These are phyloP conservation scores for Sutorius australiensis DNA, from an alignment of 768 basidiomycete genomes.

Conservation along the genomic window DNA sequence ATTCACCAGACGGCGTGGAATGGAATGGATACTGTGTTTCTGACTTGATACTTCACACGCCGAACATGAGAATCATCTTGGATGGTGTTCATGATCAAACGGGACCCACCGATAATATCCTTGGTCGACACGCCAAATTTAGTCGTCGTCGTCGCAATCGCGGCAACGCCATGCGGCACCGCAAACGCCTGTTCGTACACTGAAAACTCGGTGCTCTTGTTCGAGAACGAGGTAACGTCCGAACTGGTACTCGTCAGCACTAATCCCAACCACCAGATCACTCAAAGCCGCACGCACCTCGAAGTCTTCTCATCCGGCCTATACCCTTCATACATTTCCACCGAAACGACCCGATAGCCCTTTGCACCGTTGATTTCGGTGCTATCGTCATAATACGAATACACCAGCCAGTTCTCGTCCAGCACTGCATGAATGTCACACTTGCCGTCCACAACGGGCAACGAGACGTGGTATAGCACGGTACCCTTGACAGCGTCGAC, in stretches of 20 bases:
- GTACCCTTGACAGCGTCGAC: constrained; percentile 80
- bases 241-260: constrained; percentile 35
- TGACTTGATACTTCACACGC: constrained; percentile 63
- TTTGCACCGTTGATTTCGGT: constrained; percentile 48
- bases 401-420: constrained; percentile 91
- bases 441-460: constrained; percentile 42
- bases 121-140: constrained; percentile 86
- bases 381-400: constrained; percentile 73
- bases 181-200: constrained; percentile 67
- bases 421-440: constrained; percentile 71
- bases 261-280: constrained; percentile 16
- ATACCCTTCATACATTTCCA: constrained; percentile 85
- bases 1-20: constrained; percentile 72
- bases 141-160: constrained; percentile 73
- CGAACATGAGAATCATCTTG: neutral
- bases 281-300: constrained; percentile 50
- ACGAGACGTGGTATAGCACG: constrained; percentile 59
- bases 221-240: constrained; percentile 52
- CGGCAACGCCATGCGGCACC: constrained; percentile 63
- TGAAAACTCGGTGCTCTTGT: constrained; percentile 50
- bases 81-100: neutral
- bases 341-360: constrained; percentile 70
- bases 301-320: constrained; percentile 61
- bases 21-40: constrained; percentile 67
- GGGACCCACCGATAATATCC: constrained; percentile 75